phyloP scores from a whole-genome alignment of 164 flowering plant genomes.

The Chloranthus sessilifolius region DNA sequence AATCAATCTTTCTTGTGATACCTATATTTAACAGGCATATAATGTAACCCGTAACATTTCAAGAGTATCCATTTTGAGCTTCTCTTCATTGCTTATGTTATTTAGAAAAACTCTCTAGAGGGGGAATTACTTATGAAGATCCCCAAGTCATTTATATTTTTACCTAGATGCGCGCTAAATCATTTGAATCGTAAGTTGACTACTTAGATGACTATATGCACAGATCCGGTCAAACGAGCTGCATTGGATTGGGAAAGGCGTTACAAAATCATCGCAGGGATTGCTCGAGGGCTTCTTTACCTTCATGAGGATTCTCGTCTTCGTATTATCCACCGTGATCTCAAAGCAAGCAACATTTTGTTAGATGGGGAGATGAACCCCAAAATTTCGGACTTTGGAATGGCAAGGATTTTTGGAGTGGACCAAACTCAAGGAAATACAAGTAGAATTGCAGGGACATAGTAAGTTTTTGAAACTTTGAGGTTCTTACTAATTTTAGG shows the following conservation, averaged over 20 bases:
- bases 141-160: background rate
- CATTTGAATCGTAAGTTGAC: background rate
- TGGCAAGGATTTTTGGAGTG: slow-evolving; percentile 32
- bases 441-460: slow-evolving; percentile 25
- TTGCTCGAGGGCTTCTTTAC: slow-evolving; percentile 48
- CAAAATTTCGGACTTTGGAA: slow-evolving; percentile 45
- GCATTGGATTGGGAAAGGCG: slow-evolving; percentile 21
- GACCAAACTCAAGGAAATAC: slow-evolving; percentile 23
- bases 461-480: slow-evolving; percentile 18
- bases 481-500: background rate
- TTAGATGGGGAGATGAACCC: slow-evolving; percentile 40
- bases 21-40: no score
- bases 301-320: slow-evolving; percentile 55
- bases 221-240: background rate
- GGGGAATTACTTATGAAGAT: no score
- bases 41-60: no score
- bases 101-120: no score
- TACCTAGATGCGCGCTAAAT: background rate
- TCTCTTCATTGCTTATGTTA: no score
- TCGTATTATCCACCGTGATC: slow-evolving; percentile 47
- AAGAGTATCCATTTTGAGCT: no score
- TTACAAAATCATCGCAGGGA: slow-evolving; percentile 26
- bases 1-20: no score
- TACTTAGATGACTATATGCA: background rate
- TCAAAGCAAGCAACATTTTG: slow-evolving; percentile 50